A percentile compares a stretch with the other conserved stretches of the same genome.
phyloP scores from a whole-genome alignment of 371 early-diverging fungal genomes.

The Dichotomocladium elegans region DNA sequence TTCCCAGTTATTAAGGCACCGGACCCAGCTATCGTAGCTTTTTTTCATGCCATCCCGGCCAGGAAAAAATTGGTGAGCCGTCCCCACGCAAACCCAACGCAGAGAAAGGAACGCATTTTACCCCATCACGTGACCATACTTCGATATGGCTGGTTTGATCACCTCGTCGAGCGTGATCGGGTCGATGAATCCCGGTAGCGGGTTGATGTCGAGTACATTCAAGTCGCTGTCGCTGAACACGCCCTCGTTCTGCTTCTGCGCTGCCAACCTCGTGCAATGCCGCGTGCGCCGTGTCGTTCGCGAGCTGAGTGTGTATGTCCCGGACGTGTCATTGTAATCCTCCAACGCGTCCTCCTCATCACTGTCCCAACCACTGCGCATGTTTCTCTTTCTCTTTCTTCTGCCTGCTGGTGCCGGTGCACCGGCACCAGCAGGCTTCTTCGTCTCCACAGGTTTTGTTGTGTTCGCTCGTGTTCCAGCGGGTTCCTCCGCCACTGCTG shows the following conservation, averaged over 20 bases:
- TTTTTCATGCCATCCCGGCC: too few relatives aligned
- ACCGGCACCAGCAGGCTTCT: too few relatives aligned
- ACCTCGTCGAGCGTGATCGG: constrained; percentile 92
- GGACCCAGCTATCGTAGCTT: constrained; percentile 89
- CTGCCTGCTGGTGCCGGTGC: too few relatives aligned
- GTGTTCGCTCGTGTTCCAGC: too few relatives aligned
- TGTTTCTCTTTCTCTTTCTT: constrained; percentile 24
- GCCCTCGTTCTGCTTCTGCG: background rate
- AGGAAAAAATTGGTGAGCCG: background rate
- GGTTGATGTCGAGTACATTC: too few relatives aligned
- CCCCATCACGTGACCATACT: constrained; percentile 95
- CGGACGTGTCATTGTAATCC: constrained; percentile 53
- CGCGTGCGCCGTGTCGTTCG: background rate
- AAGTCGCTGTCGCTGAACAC: background rate
- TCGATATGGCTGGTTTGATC: constrained; percentile 92
- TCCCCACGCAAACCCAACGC: background rate
- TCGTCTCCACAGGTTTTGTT: too few relatives aligned
- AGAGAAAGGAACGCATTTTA: constrained; percentile 11
- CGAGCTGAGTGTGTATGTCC: constrained; percentile 53
- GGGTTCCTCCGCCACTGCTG: too few relatives aligned
- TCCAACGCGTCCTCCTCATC: constrained; percentile 49
- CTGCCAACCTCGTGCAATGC: too few relatives aligned
- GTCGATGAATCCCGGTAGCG: constrained; percentile 89
- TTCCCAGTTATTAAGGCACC: constrained; percentile 78
- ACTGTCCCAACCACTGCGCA: constrained; percentile 25